Base-by-base conservation (phyloP, 108 stramenopile genomes). In the Chaetoceros tenuissimus region DNA sequence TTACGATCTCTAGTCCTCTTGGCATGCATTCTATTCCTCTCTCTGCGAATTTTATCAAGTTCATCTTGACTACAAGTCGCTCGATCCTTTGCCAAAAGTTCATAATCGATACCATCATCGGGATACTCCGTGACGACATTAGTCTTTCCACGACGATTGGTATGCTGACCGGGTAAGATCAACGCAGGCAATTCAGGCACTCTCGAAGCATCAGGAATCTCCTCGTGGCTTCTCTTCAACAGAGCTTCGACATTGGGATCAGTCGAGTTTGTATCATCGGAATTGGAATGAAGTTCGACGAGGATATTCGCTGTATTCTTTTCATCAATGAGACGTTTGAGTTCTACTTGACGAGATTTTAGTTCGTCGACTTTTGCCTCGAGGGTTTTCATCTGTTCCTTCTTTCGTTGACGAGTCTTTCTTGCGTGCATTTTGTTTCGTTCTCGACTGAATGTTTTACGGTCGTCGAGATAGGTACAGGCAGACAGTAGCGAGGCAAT, bases 1-100 rank as follows among this genome's bases (percentile, higher is more conserved):
- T 89, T 89, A 13, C 87, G 59, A 57, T 93, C 92, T 28, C 92
- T 62, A 20, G 87, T 93, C 50, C 85, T 74, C 62, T 89, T 89
- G 51, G 92, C 92, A 60, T 93, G 92, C 85, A 93, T 93, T n/a
- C 92, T 79, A 57, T 93, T 93, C 18, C 92, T 64, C 59, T 93
- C 92, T 53, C 85, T 66, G 24, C 87, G 81, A 59, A 93, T 89
- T 58, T 74, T 68, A 59, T 93, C 92, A 10, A 89, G 75, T 73
- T 93, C 87, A 24, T 72, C 80, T 1, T 85, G 80, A 13, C 85
- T 75, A 57, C 85, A 93, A 54, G 78, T 73, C 47, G 80, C 69
- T 26, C 91, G 72, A 52, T 92, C 89, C 62, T 85, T 87, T 8
- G 73, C 75, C 20, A 92, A 78, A 7, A 92, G 73, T 31, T 72